A percentile compares a stretch with the other conserved stretches of the same genome.
Evolutionary conservation across 768 basidiomycete species (phyloP).

Genomic region (Asterophora lycoperdoides): DNA sequence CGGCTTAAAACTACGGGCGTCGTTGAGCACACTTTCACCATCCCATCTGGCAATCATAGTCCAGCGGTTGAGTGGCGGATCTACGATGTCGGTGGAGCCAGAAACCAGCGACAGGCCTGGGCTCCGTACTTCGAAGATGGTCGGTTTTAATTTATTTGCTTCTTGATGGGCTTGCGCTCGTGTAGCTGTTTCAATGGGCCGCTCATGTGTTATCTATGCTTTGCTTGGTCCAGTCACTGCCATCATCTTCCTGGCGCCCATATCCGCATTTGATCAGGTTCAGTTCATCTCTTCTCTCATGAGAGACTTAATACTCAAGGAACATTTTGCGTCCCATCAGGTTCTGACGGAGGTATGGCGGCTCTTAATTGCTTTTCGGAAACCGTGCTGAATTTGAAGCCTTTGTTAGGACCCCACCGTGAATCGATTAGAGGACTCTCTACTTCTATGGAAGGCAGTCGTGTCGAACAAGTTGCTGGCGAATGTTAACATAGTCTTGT

Average conservation of each 20-base stretch:
- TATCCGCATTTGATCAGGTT: conserved; percentile 81
- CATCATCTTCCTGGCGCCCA: conserved; percentile 85
- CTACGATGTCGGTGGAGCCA: conserved; percentile 81
- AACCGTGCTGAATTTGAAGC: conserved; percentile 10
- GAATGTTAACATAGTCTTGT: conserved; percentile 74
- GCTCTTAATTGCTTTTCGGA: conserved; percentile 5
- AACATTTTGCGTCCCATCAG: conserved; percentile 20
- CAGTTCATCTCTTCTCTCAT: conserved; percentile 9
- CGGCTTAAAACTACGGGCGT: conserved; percentile 81
- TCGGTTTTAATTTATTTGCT: conserved; percentile 28
- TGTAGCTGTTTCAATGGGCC: not conserved
- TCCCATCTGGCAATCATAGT: conserved; percentile 48
- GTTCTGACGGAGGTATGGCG: conserved; percentile 64
- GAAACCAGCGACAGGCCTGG: conserved; percentile 82
- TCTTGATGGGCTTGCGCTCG: not conserved
- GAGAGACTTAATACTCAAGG: conserved; percentile 8
- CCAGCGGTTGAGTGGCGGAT: conserved; percentile 72
- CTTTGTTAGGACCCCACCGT: conserved; percentile 56
- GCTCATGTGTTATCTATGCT: conserved; percentile 7
- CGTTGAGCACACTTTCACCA: conserved; percentile 70
- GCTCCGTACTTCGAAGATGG: conserved; percentile 87
- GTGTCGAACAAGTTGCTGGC: conserved; percentile 70
- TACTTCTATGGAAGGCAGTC: conserved; percentile 69
- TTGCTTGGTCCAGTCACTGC: conserved; percentile 58
- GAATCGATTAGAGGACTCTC: conserved; percentile 77